These are phyloP conservation scores for Didymella pomorum DNA, from an alignment of 2,329 filamentous ascomycete genomes.

Conservation along the genomic window DNA sequence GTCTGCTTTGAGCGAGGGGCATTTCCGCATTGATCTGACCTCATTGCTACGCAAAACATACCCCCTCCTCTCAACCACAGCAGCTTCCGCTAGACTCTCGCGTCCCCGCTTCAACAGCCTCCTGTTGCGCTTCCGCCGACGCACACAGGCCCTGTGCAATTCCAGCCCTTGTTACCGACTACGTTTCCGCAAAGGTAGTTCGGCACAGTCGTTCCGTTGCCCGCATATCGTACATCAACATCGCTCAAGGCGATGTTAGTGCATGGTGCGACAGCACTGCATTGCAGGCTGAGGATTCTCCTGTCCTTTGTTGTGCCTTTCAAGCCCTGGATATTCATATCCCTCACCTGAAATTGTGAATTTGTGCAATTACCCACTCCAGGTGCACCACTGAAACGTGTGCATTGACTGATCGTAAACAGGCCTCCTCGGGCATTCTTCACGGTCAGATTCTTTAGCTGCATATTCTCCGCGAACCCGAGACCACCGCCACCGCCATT, in stretches of 20 bases:
- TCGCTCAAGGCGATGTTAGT: constrained; percentile 28
- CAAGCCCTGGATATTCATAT: constrained; percentile 43
- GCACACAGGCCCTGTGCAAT: constrained; percentile 34
- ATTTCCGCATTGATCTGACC: constrained; percentile 3
- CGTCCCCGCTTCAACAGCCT: constrained; percentile 26
- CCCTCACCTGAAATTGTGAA: constrained; percentile 52
- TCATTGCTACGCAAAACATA: background rate
- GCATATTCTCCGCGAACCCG: constrained; percentile 54
- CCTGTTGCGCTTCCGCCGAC: constrained; percentile 31
- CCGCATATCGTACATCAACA: constrained; percentile 25
- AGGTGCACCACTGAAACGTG: constrained; percentile 45
- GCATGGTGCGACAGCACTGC: constrained; percentile 39
- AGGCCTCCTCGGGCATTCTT: constrained; percentile 39
- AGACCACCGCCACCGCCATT: constrained; percentile 67
- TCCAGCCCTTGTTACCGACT: constrained; percentile 25
- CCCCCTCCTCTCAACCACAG: background rate
- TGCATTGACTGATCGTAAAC: constrained; percentile 54
- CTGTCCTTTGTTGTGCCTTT: constrained; percentile 39
- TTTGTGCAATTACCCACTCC: constrained; percentile 51
- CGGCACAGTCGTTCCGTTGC: constrained; percentile 23
- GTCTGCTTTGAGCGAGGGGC: constrained; percentile 1
- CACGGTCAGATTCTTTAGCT: constrained; percentile 46
- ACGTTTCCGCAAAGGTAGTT: constrained; percentile 35
- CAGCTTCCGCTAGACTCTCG: constrained; percentile 4
- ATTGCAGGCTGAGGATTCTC: constrained; percentile 36